A percentile compares a stretch with the other conserved stretches of the same genome.
Evolutionary conservation across 345 rosid genomes (phyloP).

Genomic region (Heritiera littoralis): DNA sequence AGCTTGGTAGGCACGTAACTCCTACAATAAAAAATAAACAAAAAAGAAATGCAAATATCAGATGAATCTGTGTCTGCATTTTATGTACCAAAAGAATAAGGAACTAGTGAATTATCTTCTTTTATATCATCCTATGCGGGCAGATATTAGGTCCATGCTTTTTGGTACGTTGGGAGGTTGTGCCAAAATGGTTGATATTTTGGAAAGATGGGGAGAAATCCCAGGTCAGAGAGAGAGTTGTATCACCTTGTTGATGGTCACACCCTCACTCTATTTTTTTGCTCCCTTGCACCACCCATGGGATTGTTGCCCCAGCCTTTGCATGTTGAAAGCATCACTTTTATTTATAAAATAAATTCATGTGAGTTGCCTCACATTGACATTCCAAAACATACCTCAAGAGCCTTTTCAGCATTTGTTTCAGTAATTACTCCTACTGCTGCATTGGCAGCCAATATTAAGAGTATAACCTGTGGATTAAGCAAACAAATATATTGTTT

Average conservation of each 20-base stretch:
- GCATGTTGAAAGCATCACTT: not conserved
- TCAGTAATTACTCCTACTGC: constrained; percentile 98
- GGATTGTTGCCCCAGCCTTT: constrained; percentile 10
- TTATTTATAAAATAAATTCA: not conserved
- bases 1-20: constrained; percentile 97
- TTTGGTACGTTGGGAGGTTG: not conserved
- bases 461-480: constrained; percentile 68
- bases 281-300: not conserved
- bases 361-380: constrained; percentile 2
- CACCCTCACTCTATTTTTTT: not conserved
- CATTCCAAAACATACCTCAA: constrained; percentile 61
- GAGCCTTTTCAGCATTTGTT: constrained; percentile 98
- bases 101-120: not conserved
- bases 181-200: not conserved
- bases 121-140: not conserved
- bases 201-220: constrained; percentile 4
- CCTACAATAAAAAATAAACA: constrained; percentile 48
- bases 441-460: constrained; percentile 99
- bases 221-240: not conserved
- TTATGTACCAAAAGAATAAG: not conserved
- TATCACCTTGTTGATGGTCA: not conserved
- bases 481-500: constrained; percentile 15
- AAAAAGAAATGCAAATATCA: not conserved
- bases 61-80: not conserved
- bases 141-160: not conserved